A percentile compares a stretch with the other conserved stretches of the same genome.
These are phyloP conservation scores for Aspergillus calidoustus DNA, from an alignment of 2,329 filamentous ascomycete genomes.

Conservation along the genomic window DNA sequence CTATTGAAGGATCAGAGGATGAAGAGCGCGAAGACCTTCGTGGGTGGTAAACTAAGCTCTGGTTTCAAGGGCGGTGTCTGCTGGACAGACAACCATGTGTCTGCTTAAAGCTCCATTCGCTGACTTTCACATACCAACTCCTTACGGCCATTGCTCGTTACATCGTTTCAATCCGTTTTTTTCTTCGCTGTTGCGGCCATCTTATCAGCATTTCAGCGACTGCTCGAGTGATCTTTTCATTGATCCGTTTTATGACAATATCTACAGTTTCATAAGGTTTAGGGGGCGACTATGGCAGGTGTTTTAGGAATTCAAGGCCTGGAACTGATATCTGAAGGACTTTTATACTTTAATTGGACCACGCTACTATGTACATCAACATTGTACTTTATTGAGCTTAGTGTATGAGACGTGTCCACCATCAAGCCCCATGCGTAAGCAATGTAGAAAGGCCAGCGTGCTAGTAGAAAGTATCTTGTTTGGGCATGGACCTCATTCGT, in stretches of 20 bases:
- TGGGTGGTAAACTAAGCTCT: conserved; percentile 19
- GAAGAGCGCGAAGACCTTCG: conserved; percentile 35
- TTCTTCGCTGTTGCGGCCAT: not conserved
- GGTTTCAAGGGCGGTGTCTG: conserved; percentile 19
- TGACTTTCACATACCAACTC: not conserved
- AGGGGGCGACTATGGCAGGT: conserved; percentile 7
- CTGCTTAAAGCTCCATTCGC: conserved; percentile 11
- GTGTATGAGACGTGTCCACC: not conserved
- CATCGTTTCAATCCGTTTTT: not conserved
- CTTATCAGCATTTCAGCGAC: not conserved
- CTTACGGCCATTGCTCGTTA: not conserved
- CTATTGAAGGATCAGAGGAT: conserved; percentile 53
- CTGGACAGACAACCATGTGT: conserved; percentile 25
- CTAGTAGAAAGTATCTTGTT: not conserved
- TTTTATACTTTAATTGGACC: not conserved
- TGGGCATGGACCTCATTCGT: not conserved
- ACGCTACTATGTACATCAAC: not conserved
- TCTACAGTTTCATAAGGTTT: conserved; percentile 2
- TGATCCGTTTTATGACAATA: conserved; percentile 7
- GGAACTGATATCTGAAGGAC: conserved; percentile 2
- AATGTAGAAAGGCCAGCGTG: not conserved
- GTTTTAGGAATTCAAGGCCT: conserved; percentile 3
- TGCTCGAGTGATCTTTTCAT: not conserved
- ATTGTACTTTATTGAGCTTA: not conserved
- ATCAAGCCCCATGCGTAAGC: not conserved